Evolutionary conservation across 2,329 filamentous ascomycete species (phyloP).

Genomic region (Penicillium capsulatum): DNA sequence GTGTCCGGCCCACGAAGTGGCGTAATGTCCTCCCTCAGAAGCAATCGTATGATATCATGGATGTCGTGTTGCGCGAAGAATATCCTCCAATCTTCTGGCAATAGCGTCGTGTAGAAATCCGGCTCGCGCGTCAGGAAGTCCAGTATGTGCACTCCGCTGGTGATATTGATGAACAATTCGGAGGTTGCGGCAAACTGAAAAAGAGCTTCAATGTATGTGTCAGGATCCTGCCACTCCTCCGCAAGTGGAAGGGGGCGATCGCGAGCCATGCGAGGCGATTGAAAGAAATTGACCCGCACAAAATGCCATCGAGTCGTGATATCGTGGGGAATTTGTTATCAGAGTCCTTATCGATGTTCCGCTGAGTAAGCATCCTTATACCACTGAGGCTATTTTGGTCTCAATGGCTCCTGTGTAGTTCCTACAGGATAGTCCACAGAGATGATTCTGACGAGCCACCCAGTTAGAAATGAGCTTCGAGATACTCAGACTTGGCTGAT

Average conservation of each 20-base stretch:
- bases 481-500: no score
- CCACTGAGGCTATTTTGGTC: background rate
- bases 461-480: no score
- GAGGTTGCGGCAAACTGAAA: conserved; percentile 71
- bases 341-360: conserved; percentile 13
- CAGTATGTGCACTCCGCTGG: conserved; percentile 92
- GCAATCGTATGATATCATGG: conserved; percentile 71
- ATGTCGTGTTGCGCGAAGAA: conserved; percentile 70
- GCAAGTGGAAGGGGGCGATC: conserved; percentile 61
- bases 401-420: no score
- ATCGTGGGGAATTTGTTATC: conserved; percentile 19
- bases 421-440: no score
- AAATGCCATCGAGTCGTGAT: conserved; percentile 5
- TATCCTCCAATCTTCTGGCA: conserved; percentile 74
- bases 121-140: conserved; percentile 90
- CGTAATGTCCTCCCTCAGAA: conserved; percentile 72
- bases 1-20: conserved; percentile 27
- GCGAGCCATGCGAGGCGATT: conserved; percentile 41
- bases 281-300: background rate
- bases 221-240: conserved; percentile 63
- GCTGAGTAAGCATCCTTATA: conserved; percentile 3
- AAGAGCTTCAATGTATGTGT: conserved; percentile 75
- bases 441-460: no score
- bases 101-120: conserved; percentile 70
- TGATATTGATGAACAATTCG: conserved; percentile 78